Evolutionary conservation across 352 stramenopile species (phyloP).

Genomic region (Pythium rishiriense): DNA sequence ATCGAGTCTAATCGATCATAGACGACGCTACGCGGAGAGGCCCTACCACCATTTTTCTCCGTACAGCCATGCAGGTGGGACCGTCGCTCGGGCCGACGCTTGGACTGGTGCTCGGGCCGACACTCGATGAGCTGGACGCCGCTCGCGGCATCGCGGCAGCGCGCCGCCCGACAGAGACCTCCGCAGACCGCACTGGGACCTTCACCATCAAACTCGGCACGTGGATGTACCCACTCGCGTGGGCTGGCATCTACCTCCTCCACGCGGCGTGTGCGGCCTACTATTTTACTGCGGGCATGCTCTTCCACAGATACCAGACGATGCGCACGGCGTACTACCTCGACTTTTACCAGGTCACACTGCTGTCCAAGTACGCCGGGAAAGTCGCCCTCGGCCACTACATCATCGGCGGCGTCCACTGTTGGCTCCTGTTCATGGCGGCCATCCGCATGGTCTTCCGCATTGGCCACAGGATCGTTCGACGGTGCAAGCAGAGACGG

Average conservation of each 20-base stretch:
- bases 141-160: neutral
- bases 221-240: conserved; percentile 1
- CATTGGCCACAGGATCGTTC: neutral
- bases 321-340: conserved; percentile 29
- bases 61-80: neutral
- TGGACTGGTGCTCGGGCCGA: neutral
- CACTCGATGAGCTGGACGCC: neutral
- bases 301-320: neutral
- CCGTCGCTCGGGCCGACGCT: neutral
- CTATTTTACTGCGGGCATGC: neutral
- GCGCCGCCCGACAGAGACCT: too few relatives aligned
- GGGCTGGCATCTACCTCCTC: neutral
- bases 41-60: too few relatives aligned
- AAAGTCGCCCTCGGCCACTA: conserved; percentile 28
- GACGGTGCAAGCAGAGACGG: neutral
- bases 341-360: conserved; percentile 30
- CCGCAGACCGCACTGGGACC: neutral
- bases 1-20: too few relatives aligned
- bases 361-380: conserved; percentile 25
- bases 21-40: too few relatives aligned
- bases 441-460: conserved; percentile 13
- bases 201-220: neutral
- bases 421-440: conserved; percentile 25
- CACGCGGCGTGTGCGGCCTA: neutral
- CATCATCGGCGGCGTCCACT: conserved; percentile 29